Conservation (phyloP, 2,329 filamentous ascomycete species). For the Cucurbitaria berberidis region DNA sequence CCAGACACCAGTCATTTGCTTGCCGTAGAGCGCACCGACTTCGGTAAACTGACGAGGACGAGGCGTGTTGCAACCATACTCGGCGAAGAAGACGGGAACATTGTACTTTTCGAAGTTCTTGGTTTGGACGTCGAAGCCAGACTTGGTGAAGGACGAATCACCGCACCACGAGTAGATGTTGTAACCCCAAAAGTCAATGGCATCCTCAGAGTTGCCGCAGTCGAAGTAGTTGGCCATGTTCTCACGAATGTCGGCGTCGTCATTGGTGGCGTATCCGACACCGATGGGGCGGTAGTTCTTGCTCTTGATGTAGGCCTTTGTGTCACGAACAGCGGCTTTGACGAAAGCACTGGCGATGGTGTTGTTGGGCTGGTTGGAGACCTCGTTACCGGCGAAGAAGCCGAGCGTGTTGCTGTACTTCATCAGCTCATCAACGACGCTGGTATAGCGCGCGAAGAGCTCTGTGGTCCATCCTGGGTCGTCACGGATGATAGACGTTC, state of each 20-base stretch:
- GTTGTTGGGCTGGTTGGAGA: slow-evolving; percentile 87
- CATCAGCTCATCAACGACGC: slow-evolving; percentile 79
- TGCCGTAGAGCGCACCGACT: slow-evolving; percentile 78
- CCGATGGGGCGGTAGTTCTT: slow-evolving; percentile 79
- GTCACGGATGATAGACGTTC: slow-evolving; percentile 82
- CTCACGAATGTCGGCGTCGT: slow-evolving; percentile 81
- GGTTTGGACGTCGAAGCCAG: slow-evolving; percentile 82
- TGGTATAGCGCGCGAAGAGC: slow-evolving; percentile 80
- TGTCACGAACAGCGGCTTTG: slow-evolving; percentile 96
- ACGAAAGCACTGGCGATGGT: slow-evolving; percentile 90
- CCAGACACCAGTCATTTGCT: slow-evolving; percentile 84
- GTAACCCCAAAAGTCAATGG: slow-evolving; percentile 99
- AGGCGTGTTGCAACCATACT: slow-evolving; percentile 91
- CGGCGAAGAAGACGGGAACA: slow-evolving; percentile 96
- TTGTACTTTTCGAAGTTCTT: slow-evolving; percentile 88
- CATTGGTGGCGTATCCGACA: slow-evolving; percentile 95
- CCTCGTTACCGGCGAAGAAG: slow-evolving; percentile 99
- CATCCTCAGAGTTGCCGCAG: slow-evolving; percentile 68
- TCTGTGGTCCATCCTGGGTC: slow-evolving; percentile 77
- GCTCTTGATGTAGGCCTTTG: slow-evolving; percentile 88
- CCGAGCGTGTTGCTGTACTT: slow-evolving; percentile 91
- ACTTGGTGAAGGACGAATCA: slow-evolving; percentile 74
- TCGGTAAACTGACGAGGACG: slow-evolving; percentile 82
- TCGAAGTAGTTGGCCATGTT: slow-evolving; percentile 93
- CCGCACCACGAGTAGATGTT: slow-evolving; percentile 99